Conservation (phyloP, 2,329 filamentous ascomycete genomes). For the Aspergillus udagawae region DNA sequence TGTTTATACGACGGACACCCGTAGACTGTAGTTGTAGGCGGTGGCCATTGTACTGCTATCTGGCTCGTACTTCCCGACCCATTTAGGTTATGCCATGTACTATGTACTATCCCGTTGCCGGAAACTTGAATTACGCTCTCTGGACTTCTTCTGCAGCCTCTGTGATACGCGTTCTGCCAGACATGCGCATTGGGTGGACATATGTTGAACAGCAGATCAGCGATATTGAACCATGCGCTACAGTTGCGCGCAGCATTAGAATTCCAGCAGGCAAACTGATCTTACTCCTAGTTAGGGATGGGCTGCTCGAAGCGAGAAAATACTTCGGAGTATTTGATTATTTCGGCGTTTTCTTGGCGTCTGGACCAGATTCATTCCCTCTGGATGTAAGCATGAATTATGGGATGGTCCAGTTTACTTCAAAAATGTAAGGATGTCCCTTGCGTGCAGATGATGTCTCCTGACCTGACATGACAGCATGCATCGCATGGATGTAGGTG, state of each 20-base stretch:
- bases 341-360: no score
- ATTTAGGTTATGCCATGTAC: background rate
- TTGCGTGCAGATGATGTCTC: background rate
- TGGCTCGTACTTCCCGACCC: background rate
- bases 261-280: background rate
- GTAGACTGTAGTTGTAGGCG: background rate
- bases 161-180: background rate
- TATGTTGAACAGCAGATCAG: background rate
- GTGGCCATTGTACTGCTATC: background rate
- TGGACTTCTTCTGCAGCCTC: background rate
- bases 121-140: background rate
- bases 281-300: background rate
- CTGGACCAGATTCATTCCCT: background rate
- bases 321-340: background rate
- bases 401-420: background rate
- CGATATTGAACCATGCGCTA: background rate
- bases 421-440: background rate
- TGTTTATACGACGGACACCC: background rate
- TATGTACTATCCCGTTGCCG: background rate
- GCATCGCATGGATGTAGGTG: background rate
- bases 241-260: background rate
- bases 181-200: no score
- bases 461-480: background rate
- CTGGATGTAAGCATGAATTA: background rate
- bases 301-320: background rate